Evolutionary conservation across 208 protist genomes (phyloP).

Genomic region (Trypanosomatidae sp.): DNA sequence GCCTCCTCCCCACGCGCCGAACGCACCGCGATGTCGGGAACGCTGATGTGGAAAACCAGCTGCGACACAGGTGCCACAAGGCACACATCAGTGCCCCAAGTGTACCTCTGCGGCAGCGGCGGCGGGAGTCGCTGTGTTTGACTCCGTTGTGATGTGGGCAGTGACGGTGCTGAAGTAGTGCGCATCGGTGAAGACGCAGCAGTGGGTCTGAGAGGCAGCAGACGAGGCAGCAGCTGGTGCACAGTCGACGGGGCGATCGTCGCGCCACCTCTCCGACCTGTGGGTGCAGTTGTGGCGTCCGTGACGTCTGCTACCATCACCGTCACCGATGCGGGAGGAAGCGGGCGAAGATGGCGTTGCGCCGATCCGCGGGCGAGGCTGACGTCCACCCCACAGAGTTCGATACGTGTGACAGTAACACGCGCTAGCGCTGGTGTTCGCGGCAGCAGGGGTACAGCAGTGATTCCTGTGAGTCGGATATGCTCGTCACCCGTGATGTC

Average conservation of each 20-base stretch:
- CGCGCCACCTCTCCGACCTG: background rate
- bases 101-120: conserved; percentile 15
- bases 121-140: background rate
- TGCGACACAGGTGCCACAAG: background rate
- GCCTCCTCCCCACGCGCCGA: conserved; percentile 7
- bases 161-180: background rate
- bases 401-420: conserved; percentile 19
- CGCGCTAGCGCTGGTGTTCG: conserved; percentile 8
- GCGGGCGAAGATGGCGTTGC: conserved; percentile 10
- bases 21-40: conserved; percentile 6
- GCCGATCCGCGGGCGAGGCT: conserved; percentile 16
- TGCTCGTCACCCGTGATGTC: background rate
- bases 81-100: conserved; percentile 19
- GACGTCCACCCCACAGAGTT: conserved; percentile 20
- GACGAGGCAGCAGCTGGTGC: conserved; percentile 3
- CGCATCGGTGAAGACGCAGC: background rate
- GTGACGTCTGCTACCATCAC: background rate
- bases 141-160: background rate
- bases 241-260: background rate
- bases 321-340: conserved; percentile 16
- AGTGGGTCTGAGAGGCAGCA: background rate
- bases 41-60: conserved; percentile 13
- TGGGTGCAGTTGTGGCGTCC: background rate
- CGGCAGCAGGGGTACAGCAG: conserved; percentile 1
- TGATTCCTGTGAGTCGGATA: background rate